Percentiles rank a stretch among this genome's conserved stretches.
Conservation (phyloP, 179 eudicot species). For the Heliamphora pulchella region DNA sequence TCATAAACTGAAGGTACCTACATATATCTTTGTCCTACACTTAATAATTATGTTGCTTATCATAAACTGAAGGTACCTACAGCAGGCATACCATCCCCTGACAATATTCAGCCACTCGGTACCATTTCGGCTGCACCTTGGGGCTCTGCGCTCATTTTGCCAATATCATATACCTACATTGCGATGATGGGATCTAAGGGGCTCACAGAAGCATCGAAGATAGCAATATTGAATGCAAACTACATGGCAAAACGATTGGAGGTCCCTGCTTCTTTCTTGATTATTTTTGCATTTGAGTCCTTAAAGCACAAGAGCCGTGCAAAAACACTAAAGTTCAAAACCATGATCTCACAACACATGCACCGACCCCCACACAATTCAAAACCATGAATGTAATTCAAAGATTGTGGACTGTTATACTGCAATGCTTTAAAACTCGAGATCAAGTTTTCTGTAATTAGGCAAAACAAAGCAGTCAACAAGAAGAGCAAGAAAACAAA, state of each 20-base stretch:
- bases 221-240: slow-evolving; percentile 88
- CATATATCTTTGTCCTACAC: neutral
- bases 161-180: slow-evolving; percentile 93
- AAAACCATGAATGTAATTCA: too few relatives aligned
- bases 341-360: too few relatives aligned
- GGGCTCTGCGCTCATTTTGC: slow-evolving; percentile 95
- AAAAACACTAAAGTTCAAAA: neutral
- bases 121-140: slow-evolving; percentile 93
- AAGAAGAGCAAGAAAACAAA: too few relatives aligned
- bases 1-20: too few relatives aligned
- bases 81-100: slow-evolving; percentile 89
- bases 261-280: slow-evolving; percentile 34
- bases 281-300: slow-evolving; percentile 8
- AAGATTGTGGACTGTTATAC: too few relatives aligned
- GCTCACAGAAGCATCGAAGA: slow-evolving; percentile 90
- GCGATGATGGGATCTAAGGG: slow-evolving; percentile 96
- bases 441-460: too few relatives aligned
- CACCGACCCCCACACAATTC: too few relatives aligned
- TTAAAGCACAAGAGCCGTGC: neutral
- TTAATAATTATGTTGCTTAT: slow-evolving; percentile 17
- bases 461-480: too few relatives aligned
- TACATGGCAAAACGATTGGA: slow-evolving; percentile 97
- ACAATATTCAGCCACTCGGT: slow-evolving; percentile 64
- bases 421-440: too few relatives aligned
- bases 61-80: slow-evolving; percentile 58